Conservation (phyloP, 1,284 basidiomycete genomes). For the Irpex rosettiformis region DNA sequence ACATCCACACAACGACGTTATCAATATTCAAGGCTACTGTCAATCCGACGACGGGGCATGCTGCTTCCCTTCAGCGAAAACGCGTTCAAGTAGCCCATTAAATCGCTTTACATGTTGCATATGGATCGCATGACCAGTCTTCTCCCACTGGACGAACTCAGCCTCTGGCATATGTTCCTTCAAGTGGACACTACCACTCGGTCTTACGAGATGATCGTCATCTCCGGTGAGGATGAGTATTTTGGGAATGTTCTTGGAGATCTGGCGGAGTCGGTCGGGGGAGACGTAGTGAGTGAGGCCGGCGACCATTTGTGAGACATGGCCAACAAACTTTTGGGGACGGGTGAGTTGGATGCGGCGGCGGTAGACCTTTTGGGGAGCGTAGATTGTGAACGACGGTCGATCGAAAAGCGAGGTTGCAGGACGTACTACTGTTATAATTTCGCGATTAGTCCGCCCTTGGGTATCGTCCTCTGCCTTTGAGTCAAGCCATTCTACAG, state of each 20-base stretch:
- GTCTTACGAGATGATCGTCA: constrained; percentile 65
- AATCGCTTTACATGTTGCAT: constrained; percentile 50
- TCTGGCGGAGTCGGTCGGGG: constrained; percentile 47
- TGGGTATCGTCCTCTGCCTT: constrained; percentile 44
- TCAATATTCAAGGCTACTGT: background rate
- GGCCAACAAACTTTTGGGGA: constrained; percentile 60
- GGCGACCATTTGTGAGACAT: constrained; percentile 75
- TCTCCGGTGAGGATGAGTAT: constrained; percentile 78
- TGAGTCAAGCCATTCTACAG: constrained; percentile 54
- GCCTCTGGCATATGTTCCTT: constrained; percentile 66
- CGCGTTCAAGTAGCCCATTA: constrained; percentile 54
- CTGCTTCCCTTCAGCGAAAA: constrained; percentile 50
- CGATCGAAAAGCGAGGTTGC: no score
- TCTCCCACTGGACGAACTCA: constrained; percentile 61
- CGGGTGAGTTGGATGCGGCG: constrained; percentile 54
- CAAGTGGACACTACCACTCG: constrained; percentile 54
- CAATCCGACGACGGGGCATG: constrained; percentile 10
- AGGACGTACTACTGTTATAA: constrained; percentile 47
- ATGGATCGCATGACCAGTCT: constrained; percentile 68
- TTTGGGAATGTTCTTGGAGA: constrained; percentile 56
- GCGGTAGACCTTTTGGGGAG: constrained; percentile 39
- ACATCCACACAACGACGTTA: no score
- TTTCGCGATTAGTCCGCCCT: constrained; percentile 57
- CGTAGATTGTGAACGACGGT: no score
- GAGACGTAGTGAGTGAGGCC: constrained; percentile 67